Evolutionary conservation across 225 moss, liverwort and hornwort species (phyloP).

Genomic region (Physcomitrium patens): DNA sequence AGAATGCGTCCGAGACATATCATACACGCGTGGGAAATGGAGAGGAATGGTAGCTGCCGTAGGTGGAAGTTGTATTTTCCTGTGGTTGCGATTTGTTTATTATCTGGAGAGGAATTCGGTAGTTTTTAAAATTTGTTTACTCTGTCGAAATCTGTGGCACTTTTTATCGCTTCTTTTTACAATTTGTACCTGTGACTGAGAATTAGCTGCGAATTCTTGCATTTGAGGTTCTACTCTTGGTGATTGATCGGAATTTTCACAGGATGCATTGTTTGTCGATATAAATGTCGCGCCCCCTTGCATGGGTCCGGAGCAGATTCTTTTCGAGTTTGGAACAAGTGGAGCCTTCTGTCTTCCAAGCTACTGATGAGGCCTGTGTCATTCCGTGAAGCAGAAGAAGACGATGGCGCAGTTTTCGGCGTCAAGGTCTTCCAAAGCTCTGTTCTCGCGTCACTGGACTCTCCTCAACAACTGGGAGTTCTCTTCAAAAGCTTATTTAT

Average conservation of each 20-base stretch:
- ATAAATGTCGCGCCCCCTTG: too few species aligned
- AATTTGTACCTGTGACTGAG: background rate
- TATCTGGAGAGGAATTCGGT: background rate
- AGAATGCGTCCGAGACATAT: background rate
- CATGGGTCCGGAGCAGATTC: background rate
- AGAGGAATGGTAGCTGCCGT: background rate
- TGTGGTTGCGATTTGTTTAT: background rate
- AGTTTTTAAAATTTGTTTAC: background rate
- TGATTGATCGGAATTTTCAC: background rate
- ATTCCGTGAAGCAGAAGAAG: background rate
- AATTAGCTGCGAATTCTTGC: background rate
- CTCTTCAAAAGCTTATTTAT: background rate
- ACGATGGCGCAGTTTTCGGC: constrained; percentile 31
- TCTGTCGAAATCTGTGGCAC: background rate
- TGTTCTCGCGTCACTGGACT: background rate
- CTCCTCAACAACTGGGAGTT: constrained; percentile 16
- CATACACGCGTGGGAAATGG: background rate
- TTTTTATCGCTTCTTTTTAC: background rate
- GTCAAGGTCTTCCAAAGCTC: constrained; percentile 24
- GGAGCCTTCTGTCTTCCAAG: background rate
- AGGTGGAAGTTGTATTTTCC: background rate
- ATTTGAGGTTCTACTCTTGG: background rate
- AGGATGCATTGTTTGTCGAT: too few species aligned
- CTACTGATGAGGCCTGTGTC: constrained; percentile 4
- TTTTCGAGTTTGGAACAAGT: background rate